A percentile compares a stretch with the other conserved stretches of the same genome.
Conservation (phyloP, 169 alveolate species). For the Eimeria maxima region DNA sequence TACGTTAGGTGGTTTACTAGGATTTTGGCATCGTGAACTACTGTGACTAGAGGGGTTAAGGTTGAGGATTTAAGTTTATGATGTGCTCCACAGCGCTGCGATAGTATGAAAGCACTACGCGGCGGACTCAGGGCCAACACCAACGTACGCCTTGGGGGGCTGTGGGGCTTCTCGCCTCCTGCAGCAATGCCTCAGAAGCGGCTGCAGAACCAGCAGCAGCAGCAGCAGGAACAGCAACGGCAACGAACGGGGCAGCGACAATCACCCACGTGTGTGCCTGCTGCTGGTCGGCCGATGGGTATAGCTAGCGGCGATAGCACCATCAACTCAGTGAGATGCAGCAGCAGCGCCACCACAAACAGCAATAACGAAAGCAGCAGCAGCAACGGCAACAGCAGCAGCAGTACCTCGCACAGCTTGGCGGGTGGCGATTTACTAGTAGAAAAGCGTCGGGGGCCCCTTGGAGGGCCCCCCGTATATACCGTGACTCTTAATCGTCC, state of each 20-base stretch:
- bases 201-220: not conserved
- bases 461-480: not conserved
- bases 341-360: not conserved
- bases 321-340: not conserved
- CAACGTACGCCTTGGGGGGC: too few relatives aligned
- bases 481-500: constrained; percentile 71
- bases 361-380: too few relatives aligned
- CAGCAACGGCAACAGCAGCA: too few relatives aligned
- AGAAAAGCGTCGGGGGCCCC: not conserved
- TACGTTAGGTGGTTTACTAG: too few relatives aligned
- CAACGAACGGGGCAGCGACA: not conserved
- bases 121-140: too few relatives aligned
- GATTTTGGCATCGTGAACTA: too few relatives aligned
- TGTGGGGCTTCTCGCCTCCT: not conserved
- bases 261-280: not conserved
- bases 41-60: not conserved
- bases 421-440: not conserved
- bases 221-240: too few relatives aligned
- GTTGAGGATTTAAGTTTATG: not conserved
- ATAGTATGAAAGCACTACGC: too few relatives aligned
- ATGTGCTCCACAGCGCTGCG: too few relatives aligned
- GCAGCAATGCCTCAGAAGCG: not conserved
- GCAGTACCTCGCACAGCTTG: not conserved
- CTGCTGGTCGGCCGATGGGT: not conserved
- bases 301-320: not conserved